These are phyloP conservation scores for Nicotiana benthamiana DNA, from an alignment of 257 asterid genomes.

Conservation along the genomic window DNA sequence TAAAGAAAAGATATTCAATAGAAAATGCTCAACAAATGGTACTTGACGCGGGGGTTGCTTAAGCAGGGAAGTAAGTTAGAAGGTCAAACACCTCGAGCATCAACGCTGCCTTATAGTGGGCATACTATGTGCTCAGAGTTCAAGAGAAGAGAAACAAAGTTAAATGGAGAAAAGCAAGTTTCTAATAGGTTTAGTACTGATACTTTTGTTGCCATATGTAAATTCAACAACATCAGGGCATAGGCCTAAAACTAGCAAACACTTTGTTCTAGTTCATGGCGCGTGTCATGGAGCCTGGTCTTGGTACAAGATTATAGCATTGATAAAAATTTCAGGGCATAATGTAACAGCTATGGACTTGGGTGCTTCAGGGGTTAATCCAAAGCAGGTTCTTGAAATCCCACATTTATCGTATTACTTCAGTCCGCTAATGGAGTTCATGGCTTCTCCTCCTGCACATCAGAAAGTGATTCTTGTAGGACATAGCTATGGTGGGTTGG, in stretches of 20 bases:
- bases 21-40: background rate
- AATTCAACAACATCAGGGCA: background rate
- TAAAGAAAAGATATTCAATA: background rate
- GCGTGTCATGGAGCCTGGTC: slow-evolving; percentile 34
- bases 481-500: slow-evolving; percentile 30
- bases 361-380: slow-evolving; percentile 29
- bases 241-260: background rate
- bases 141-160: background rate
- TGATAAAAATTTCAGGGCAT: slow-evolving; percentile 20
- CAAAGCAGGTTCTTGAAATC: slow-evolving; percentile 7
- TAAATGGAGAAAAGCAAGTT: background rate
- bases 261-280: slow-evolving; percentile 33
- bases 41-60: background rate
- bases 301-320: slow-evolving; percentile 25
- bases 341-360: slow-evolving; percentile 26
- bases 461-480: slow-evolving; percentile 26
- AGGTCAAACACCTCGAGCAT: background rate
- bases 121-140: background rate
- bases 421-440: slow-evolving; percentile 21
- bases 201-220: background rate
- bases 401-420: slow-evolving; percentile 16
- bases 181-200: background rate
- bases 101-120: background rate
- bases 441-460: slow-evolving; percentile 16
- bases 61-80: background rate